phyloP scores from a whole-genome alignment of 2,329 filamentous ascomycete species.

The Cladophialophora yegresii region DNA sequence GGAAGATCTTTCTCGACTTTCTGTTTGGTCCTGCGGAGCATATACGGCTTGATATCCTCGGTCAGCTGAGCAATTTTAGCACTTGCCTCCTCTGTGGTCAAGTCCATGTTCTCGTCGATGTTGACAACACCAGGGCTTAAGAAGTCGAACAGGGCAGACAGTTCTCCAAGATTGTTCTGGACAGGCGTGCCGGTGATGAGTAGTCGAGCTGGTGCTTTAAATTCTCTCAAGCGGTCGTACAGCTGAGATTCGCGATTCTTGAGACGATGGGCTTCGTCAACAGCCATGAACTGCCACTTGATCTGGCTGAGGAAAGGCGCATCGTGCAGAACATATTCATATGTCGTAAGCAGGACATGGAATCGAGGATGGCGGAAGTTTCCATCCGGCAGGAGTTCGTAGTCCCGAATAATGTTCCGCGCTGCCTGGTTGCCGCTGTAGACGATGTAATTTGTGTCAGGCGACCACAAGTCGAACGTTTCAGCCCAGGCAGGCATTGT shows the following conservation, averaged over 20 bases:
- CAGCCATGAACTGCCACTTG: constrained; percentile 96
- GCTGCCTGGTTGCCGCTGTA: constrained; percentile 89
- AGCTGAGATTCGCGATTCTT: constrained; percentile 96
- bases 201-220: constrained; percentile 83
- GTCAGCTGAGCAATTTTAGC: constrained; percentile 85
- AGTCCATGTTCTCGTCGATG: constrained; percentile 88
- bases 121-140: constrained; percentile 90
- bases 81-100: constrained; percentile 77
- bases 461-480: constrained; percentile 94
- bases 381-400: constrained; percentile 83
- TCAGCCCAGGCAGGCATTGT: constrained; percentile 98
- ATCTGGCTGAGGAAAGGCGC: constrained; percentile 80
- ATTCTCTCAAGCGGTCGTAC: constrained; percentile 80
- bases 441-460: constrained; percentile 94
- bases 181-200: constrained; percentile 97
- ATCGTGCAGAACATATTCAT: constrained; percentile 91
- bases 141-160: constrained; percentile 92
- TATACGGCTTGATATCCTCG: constrained; percentile 84
- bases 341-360: constrained; percentile 95
- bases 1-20: constrained; percentile 96
- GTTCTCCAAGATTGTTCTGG: constrained; percentile 91
- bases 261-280: constrained; percentile 93
- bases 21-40: constrained; percentile 92
- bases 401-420: constrained; percentile 82
- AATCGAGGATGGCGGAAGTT: constrained; percentile 91